phyloP scores from a whole-genome alignment of 2,329 filamentous ascomycete species.

The Fusarium subglutinans region DNA sequence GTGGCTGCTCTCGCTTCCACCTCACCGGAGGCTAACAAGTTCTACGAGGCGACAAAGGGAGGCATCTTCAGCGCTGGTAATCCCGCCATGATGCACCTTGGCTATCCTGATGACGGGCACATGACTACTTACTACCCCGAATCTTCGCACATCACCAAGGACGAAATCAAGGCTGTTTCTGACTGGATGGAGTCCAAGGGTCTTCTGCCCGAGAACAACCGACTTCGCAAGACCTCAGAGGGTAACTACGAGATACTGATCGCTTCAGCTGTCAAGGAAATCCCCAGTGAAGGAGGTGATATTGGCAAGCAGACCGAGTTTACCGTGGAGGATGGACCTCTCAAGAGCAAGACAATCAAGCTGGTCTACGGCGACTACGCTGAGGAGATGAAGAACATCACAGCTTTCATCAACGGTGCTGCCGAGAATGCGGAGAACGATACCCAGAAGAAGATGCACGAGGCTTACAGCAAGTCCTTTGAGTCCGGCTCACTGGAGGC shows the following conservation, averaged over 20 bases:
- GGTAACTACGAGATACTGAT: conserved; percentile 78
- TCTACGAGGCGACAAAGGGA: conserved; percentile 74
- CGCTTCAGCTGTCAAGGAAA: conserved; percentile 69
- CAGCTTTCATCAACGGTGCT: conserved; percentile 73
- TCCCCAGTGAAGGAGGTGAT: conserved; percentile 72
- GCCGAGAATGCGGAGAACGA: conserved; percentile 76
- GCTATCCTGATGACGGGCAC: conserved; percentile 78
- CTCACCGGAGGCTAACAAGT: conserved; percentile 67
- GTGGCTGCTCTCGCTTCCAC: conserved; percentile 72
- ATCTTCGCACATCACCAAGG: conserved; percentile 76
- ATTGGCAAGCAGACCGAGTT: conserved; percentile 73
- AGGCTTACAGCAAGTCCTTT: conserved; percentile 80
- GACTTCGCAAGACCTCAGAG: conserved; percentile 72
- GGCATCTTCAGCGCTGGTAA: conserved; percentile 76
- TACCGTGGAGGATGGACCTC: conserved; percentile 64
- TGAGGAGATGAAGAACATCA: conserved; percentile 75
- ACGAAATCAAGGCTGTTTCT: conserved; percentile 78
- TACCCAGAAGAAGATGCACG: conserved; percentile 77
- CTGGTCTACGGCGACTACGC: conserved; percentile 80
- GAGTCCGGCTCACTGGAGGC: conserved; percentile 76
- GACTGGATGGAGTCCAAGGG: conserved; percentile 77
- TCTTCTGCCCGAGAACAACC: conserved; percentile 79
- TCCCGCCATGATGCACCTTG: conserved; percentile 75
- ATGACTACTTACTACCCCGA: conserved; percentile 86
- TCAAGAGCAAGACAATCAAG: conserved; percentile 74